Base-by-base conservation (phyloP, 371 early-diverging fungal genomes). In the Syncephalastrum racemosum region DNA sequence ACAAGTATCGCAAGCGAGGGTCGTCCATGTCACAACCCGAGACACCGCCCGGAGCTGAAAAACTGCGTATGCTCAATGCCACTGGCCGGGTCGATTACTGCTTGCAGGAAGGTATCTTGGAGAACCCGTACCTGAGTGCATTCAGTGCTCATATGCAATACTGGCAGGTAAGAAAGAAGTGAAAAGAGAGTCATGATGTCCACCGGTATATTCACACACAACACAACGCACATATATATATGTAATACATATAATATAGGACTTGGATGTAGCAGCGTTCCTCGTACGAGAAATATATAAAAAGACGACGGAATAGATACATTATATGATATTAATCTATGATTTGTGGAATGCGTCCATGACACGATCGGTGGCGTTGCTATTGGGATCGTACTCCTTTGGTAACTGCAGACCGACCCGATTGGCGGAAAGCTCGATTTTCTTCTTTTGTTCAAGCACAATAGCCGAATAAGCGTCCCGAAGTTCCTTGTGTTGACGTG, bases 111-210 rank as follows among this genome's bases (percentile, higher is more conserved):
- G 89, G 90, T 12, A 68, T 90, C 39, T 70, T 92, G 24, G 91
- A 90, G 67, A 88, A 85, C 53, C 83, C 90, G 14, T 92, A 92
- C 59, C 46, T 92, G n/a, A 82, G 81, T 20, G 87, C 89, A 22
- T 70, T 92, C 42, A 84, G 72, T 47, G 86, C 79, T 6, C 90
- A 90, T 71, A 82, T 89, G 79, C 77, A 76, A 18, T 92, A 92
- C 68, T 92, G 92, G 86, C 66, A 78, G 53, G 68, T 62, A 58
- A 54, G 50, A n/a, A 23, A 36, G 12, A 49, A n/a, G 18, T 10
- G 18, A 16, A 4, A 54, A 50, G 18, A 2, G 7, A 16, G 15
- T 4, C 25, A 15, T 24, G 50, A 4, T 46, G 31, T 18, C n/a
- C 20, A 18, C 36, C 20, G 10, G 1, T 36, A 23, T 48, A 14